Conservation (phyloP, 495 filamentous ascomycete genomes). For the Penicillium canariense region DNA sequence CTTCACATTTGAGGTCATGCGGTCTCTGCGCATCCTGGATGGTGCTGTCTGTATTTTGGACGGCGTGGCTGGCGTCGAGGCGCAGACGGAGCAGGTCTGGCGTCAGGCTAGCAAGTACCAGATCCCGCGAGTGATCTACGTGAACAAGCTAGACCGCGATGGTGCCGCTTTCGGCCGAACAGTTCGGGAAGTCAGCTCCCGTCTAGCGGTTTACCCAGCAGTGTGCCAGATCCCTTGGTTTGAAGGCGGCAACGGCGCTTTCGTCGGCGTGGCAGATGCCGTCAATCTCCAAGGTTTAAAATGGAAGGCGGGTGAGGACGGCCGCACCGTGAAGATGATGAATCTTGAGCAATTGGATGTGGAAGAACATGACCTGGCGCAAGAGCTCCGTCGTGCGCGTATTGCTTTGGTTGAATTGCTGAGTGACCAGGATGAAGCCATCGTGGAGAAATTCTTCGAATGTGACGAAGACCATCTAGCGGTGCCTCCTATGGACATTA, state of each 20-base stretch:
- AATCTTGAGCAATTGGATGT: conserved; percentile 49
- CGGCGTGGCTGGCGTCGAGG: conserved; percentile 94
- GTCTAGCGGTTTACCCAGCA: conserved; percentile 80
- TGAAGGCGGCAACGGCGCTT: conserved; percentile 64
- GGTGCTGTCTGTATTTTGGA: conserved; percentile 96
- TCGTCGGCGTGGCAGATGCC: conserved; percentile 82
- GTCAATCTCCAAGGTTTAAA: conserved; percentile 56
- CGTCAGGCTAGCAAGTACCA: conserved; percentile 77
- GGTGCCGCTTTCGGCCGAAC: conserved; percentile 88
- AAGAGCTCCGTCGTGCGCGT: conserved; percentile 75
- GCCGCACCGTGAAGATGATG: conserved; percentile 56
- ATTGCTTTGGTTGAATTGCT: conserved; percentile 75
- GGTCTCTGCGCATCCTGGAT: conserved; percentile 89
- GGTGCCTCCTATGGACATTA: conserved; percentile 63
- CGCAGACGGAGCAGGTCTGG: conserved; percentile 98
- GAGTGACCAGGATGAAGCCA: conserved; percentile 79
- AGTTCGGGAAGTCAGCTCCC: conserved; percentile 76
- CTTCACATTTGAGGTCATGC: conserved; percentile 96
- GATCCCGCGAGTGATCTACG: conserved; percentile 83
- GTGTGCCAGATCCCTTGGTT: conserved; percentile 97
- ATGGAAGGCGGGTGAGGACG: conserved; percentile 63
- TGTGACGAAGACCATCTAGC: conserved; percentile 66
- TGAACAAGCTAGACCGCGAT: conserved; percentile 96
- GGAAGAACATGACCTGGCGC: conserved; percentile 53
- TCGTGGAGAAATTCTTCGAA: conserved; percentile 82